Conservation (phyloP, 768 basidiomycete species). For the Termitomyces sp. region DNA sequence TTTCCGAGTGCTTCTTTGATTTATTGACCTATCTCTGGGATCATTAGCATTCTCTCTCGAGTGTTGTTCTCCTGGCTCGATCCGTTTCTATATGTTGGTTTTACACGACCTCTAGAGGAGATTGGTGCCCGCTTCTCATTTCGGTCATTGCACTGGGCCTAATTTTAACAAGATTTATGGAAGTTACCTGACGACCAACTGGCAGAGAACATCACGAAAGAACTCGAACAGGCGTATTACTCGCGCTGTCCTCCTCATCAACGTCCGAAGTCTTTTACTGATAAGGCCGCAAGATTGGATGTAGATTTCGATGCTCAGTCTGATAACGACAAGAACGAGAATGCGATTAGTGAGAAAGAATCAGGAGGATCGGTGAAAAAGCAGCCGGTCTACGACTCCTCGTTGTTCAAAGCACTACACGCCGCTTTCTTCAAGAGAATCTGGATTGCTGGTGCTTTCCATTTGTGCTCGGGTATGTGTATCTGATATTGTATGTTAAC, state of each 20-base stretch:
- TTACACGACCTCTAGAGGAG: conserved; percentile 44
- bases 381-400: conserved; percentile 35
- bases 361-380: not conserved
- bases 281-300: not conserved
- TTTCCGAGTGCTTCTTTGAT: not conserved
- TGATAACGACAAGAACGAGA: not conserved
- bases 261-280: conserved; percentile 22
- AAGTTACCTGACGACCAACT: conserved; percentile 31
- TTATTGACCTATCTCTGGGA: not conserved
- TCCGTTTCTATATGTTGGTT: conserved; percentile 45
- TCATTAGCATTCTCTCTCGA: conserved; percentile 28
- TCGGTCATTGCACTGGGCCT: not conserved
- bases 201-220: conserved; percentile 31
- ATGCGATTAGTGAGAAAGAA: not conserved
- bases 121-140: conserved; percentile 30
- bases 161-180: conserved; percentile 38
- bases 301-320: not conserved
- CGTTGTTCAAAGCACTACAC: conserved; percentile 45
- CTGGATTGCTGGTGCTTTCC: conserved; percentile 45
- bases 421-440: conserved; percentile 43
- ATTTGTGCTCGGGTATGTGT: conserved; percentile 36
- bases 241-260: conserved; percentile 36
- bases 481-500: not conserved
- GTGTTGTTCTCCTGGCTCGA: conserved; percentile 44
- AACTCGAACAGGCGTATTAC: conserved; percentile 40